Percentiles rank a stretch among this genome's conserved stretches.
Conservation (phyloP, 2,329 filamentous ascomycete species). For the Fusarium proliferatum region DNA sequence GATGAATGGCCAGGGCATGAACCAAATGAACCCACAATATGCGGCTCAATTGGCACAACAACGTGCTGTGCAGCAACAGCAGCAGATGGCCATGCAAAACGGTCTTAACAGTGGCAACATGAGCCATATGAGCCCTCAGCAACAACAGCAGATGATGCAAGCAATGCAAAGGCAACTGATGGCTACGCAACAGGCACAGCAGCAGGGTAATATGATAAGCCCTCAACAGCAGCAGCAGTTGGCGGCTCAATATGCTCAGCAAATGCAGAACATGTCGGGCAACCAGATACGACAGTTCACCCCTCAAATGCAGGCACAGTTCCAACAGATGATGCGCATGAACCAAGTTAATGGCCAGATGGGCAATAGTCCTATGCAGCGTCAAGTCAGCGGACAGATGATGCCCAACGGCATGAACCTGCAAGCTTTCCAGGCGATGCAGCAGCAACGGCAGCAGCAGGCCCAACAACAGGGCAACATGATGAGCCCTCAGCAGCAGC, state of each 20-base stretch:
- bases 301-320: constrained; percentile 50
- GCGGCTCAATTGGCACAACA: constrained; percentile 63
- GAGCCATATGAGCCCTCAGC: constrained; percentile 53
- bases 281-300: constrained; percentile 50
- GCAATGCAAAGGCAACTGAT: constrained; percentile 53
- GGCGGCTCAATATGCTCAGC: constrained; percentile 57
- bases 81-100: constrained; percentile 55
- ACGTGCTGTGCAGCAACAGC: constrained; percentile 57
- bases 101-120: constrained; percentile 52
- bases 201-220: constrained; percentile 55
- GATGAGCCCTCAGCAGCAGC: constrained; percentile 54
- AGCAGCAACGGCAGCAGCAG: constrained; percentile 51
- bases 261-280: constrained; percentile 55
- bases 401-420: constrained; percentile 56
- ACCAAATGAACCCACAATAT: constrained; percentile 52
- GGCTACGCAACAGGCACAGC: constrained; percentile 51
- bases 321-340: constrained; percentile 52
- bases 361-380: constrained; percentile 47
- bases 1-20: constrained; percentile 62
- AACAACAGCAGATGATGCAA: constrained; percentile 55
- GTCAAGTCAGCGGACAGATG: constrained; percentile 51
- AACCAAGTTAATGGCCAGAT: constrained; percentile 49
- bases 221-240: constrained; percentile 56
- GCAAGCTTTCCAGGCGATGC: constrained; percentile 54
- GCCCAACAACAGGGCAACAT: constrained; percentile 53